Evolutionary conservation across 2,329 filamentous ascomycete species (phyloP).

Genomic region (Hypoxylon sp.): DNA sequence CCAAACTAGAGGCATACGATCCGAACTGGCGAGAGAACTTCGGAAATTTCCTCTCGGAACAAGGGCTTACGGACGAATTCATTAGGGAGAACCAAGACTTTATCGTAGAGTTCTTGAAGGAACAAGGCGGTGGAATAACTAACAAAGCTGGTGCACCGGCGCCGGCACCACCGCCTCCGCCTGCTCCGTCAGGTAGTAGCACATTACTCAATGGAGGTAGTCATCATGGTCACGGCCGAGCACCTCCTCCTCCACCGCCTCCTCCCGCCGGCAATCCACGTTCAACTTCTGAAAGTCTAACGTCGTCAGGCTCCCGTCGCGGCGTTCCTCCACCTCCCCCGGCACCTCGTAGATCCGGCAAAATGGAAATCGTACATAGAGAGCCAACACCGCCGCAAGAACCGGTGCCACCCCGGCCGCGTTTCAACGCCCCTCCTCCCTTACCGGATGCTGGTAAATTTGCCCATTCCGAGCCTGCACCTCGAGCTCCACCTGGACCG

Average conservation of each 20-base stretch:
- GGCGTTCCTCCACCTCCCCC: constrained; percentile 69
- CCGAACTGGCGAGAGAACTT: constrained; percentile 76
- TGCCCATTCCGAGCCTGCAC: constrained; percentile 69
- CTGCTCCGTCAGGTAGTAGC: constrained; percentile 50
- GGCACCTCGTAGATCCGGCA: constrained; percentile 72
- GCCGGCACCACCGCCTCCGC: constrained; percentile 60
- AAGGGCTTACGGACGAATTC: constrained; percentile 76
- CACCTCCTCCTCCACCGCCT: constrained; percentile 60
- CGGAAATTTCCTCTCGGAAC: constrained; percentile 73
- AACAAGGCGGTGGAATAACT: constrained; percentile 65
- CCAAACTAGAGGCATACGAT: constrained; percentile 75
- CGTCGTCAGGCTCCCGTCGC: constrained; percentile 59
- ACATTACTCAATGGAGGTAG: constrained; percentile 53
- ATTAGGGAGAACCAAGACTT: constrained; percentile 79
- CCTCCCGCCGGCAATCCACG: constrained; percentile 45
- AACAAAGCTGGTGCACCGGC: constrained; percentile 54
- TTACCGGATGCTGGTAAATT: constrained; percentile 92
- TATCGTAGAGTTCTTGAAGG: constrained; percentile 74
- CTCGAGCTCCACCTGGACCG: constrained; percentile 67
- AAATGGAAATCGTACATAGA: constrained; percentile 61
- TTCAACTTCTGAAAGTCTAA: constrained; percentile 53
- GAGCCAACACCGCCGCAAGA: constrained; percentile 76
- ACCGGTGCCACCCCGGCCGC: constrained; percentile 76
- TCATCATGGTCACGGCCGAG: constrained; percentile 54
- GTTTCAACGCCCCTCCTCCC: constrained; percentile 89